Conservation (phyloP, 106 monocot genomes). For the Phalaenopsis aphrodite region DNA sequence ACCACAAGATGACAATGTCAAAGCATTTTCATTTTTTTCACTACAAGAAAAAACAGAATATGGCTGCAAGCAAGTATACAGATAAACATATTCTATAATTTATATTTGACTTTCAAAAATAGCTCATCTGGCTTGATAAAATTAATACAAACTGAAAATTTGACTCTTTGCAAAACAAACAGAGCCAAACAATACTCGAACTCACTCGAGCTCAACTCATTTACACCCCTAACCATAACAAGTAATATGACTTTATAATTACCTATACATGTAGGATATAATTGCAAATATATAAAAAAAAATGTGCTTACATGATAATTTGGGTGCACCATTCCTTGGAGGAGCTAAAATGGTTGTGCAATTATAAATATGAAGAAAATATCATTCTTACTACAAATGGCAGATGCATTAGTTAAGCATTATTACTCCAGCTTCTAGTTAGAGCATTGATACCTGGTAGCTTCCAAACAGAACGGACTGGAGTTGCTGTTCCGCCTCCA, state of each 20-base stretch:
- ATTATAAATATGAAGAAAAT: neutral
- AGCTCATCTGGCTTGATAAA: too few species aligned
- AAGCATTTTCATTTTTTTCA: neutral
- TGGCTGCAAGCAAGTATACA: neutral
- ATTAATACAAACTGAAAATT: too few species aligned
- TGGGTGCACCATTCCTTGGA: neutral
- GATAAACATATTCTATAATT: too few species aligned
- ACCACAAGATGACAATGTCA: neutral
- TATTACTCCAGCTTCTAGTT: neutral
- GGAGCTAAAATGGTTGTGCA: neutral
- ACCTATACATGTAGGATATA: neutral
- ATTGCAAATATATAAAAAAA: neutral
- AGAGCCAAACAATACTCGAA: too few species aligned
- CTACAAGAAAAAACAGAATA: neutral
- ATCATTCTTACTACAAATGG: neutral
- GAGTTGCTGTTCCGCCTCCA: neutral
- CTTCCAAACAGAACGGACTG: conserved; percentile 4
- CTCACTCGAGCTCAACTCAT: too few species aligned
- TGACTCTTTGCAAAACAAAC: too few species aligned
- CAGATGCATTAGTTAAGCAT: too few species aligned
- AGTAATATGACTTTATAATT: neutral
- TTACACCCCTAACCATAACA: too few species aligned
- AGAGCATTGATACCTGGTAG: neutral
- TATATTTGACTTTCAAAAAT: too few species aligned
- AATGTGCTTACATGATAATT: neutral